Percentiles rank a stretch among this genome's conserved stretches.
Evolutionary conservation across 2,329 filamentous ascomycete species (phyloP).

Genomic region (Cytospora schulzeri): DNA sequence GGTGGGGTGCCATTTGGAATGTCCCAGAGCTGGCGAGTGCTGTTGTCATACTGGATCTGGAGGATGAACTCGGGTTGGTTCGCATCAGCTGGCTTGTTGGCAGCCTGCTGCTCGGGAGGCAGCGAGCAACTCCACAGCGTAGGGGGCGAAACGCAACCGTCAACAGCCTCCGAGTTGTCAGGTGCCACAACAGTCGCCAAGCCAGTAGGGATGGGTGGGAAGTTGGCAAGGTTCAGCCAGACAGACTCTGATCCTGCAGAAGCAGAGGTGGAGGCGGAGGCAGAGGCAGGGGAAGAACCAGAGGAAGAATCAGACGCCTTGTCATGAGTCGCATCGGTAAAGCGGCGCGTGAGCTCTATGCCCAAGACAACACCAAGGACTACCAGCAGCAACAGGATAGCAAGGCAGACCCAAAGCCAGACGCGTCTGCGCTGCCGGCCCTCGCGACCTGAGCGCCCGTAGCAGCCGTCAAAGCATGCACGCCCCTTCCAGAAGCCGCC

Average conservation of each 20-base stretch:
- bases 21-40: slow-evolving; percentile 54
- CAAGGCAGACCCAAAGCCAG: slow-evolving; percentile 54
- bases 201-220: slow-evolving; percentile 84
- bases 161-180: slow-evolving; percentile 63
- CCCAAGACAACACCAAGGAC: slow-evolving; percentile 61
- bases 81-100: slow-evolving; percentile 62
- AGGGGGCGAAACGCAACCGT: slow-evolving; percentile 70
- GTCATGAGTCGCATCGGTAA: neutral
- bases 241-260: slow-evolving; percentile 35
- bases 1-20: slow-evolving; percentile 41
- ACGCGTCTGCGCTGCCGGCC: slow-evolving; percentile 64
- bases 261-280: slow-evolving; percentile 2
- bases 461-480: slow-evolving; percentile 67
- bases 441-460: slow-evolving; percentile 64
- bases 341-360: slow-evolving; percentile 37
- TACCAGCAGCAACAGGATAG: slow-evolving; percentile 53
- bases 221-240: slow-evolving; percentile 86
- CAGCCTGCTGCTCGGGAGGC: slow-evolving; percentile 74
- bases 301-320: slow-evolving; percentile 9
- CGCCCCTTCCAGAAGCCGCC: slow-evolving; percentile 68
- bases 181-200: slow-evolving; percentile 77
- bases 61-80: slow-evolving; percentile 79
- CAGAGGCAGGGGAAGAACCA: slow-evolving; percentile 8
- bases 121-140: slow-evolving; percentile 86
- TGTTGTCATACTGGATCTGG: slow-evolving; percentile 73